Conservation (phyloP, 2,329 filamentous ascomycete genomes). For the Penicillium sp. region DNA sequence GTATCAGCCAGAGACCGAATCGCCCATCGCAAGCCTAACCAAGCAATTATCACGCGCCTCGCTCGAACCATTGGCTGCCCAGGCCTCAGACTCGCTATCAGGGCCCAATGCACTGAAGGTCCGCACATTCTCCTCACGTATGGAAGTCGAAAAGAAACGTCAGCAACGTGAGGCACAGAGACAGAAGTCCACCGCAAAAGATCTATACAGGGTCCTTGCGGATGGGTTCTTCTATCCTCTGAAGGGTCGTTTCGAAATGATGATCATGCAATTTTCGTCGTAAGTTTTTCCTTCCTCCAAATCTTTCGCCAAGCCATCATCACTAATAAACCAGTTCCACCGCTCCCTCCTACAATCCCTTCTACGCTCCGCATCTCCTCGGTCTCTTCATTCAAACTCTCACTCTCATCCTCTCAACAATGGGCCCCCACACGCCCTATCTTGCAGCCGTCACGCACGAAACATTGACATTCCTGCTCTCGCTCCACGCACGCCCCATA, state of each 20-base stretch:
- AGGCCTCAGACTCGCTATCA: constrained; percentile 67
- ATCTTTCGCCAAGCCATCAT: too few relatives aligned
- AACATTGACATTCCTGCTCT: constrained; percentile 72
- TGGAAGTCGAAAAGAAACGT: constrained; percentile 54
- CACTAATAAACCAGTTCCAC: constrained; percentile 11
- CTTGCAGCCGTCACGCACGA: constrained; percentile 75
- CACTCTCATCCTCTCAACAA: constrained; percentile 69
- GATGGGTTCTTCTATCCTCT: constrained; percentile 79
- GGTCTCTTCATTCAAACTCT: constrained; percentile 77
- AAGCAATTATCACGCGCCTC: constrained; percentile 60
- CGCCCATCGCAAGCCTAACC: constrained; percentile 60
- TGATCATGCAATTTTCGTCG: constrained; percentile 47
- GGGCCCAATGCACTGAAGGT: constrained; percentile 82
- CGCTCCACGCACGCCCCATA: constrained; percentile 48
- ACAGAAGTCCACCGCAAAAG: constrained; percentile 60
- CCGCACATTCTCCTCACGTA: constrained; percentile 73
- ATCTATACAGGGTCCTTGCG: constrained; percentile 65
- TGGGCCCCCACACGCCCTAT: constrained; percentile 66
- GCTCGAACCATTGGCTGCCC: constrained; percentile 70
- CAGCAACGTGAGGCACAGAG: constrained; percentile 38
- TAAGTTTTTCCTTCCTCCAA: constrained; percentile 25
- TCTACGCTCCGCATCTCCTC: constrained; percentile 67
- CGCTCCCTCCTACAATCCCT: constrained; percentile 46
- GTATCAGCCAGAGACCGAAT: constrained; percentile 46
- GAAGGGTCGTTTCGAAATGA: constrained; percentile 66